A percentile compares a stretch with the other conserved stretches of the same genome.
Conservation (phyloP, 352 stramenopile species). For the Saprolegnia parasitica region DNA sequence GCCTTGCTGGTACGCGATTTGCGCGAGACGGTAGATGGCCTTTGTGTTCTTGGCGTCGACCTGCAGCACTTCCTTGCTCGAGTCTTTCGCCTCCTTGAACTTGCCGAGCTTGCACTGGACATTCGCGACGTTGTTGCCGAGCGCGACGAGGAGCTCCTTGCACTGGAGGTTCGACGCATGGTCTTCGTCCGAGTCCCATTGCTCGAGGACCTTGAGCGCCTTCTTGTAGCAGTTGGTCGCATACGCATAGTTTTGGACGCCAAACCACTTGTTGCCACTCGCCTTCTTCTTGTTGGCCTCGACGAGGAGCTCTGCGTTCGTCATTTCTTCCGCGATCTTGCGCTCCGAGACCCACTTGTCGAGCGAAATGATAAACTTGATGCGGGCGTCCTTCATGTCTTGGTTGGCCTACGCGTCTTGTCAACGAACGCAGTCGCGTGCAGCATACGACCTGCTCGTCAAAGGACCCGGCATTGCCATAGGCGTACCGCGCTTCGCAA, state of each 20-base stretch:
- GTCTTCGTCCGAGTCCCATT: conserved; percentile 54
- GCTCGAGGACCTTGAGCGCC: conserved; percentile 73
- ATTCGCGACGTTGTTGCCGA: conserved; percentile 82
- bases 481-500: conserved; percentile 65
- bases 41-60: conserved; percentile 70
- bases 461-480: conserved; percentile 47
- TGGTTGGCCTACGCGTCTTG: neutral
- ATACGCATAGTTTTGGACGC: conserved; percentile 78
- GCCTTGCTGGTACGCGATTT: conserved; percentile 65
- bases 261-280: conserved; percentile 75
- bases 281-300: conserved; percentile 81
- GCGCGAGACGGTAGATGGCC: conserved; percentile 67
- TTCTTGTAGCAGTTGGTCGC: conserved; percentile 80
- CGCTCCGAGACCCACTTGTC: conserved; percentile 27
- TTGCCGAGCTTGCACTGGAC: conserved; percentile 73
- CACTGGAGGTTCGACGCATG: conserved; percentile 39
- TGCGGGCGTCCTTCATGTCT: neutral
- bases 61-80: conserved; percentile 72
- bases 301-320: conserved; percentile 59
- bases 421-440: neutral
- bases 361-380: conserved; percentile 27
- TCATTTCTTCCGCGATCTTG: conserved; percentile 46
- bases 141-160: conserved; percentile 66
- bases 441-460: conserved; percentile 35
- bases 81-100: conserved; percentile 69